Percentiles rank a stretch among this genome's conserved stretches.
These are phyloP conservation scores for Dendrobium huoshanense DNA, from an alignment of 106 monocot genomes.

Conservation along the genomic window DNA sequence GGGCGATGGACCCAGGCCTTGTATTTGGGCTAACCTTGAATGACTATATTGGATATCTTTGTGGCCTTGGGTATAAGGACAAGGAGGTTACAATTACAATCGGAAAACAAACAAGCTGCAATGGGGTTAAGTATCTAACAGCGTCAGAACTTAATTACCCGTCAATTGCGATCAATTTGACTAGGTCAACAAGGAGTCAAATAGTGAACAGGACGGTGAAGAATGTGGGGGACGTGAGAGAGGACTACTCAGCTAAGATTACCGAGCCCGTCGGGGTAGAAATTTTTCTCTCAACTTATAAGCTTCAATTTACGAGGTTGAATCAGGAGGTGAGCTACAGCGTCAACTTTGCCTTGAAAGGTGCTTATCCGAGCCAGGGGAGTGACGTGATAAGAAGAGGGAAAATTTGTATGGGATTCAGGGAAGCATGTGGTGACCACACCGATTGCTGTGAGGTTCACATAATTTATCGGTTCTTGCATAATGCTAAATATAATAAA, in stretches of 20 bases:
- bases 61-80: slow-evolving; percentile 11
- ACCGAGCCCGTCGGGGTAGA: neutral
- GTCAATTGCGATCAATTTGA: neutral
- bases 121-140: neutral
- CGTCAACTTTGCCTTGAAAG: neutral
- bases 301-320: neutral
- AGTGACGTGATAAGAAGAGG: neutral
- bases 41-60: slow-evolving; percentile 8
- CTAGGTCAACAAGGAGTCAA: neutral
- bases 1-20: slow-evolving; percentile 31
- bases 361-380: too few species aligned
- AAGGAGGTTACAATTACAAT: neutral
- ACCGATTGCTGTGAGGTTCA: neutral
- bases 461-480: too few species aligned
- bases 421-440: neutral
- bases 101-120: neutral
- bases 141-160: slow-evolving; percentile 15
- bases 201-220: neutral
- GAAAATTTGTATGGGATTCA: neutral
- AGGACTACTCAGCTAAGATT: neutral
- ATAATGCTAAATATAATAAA: too few species aligned
- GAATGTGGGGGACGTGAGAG: neutral
- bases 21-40: neutral
- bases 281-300: neutral
- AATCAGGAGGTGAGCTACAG: neutral